Base-by-base conservation (phyloP, 345 rosid species). In the Eucalyptus coolabah region DNA sequence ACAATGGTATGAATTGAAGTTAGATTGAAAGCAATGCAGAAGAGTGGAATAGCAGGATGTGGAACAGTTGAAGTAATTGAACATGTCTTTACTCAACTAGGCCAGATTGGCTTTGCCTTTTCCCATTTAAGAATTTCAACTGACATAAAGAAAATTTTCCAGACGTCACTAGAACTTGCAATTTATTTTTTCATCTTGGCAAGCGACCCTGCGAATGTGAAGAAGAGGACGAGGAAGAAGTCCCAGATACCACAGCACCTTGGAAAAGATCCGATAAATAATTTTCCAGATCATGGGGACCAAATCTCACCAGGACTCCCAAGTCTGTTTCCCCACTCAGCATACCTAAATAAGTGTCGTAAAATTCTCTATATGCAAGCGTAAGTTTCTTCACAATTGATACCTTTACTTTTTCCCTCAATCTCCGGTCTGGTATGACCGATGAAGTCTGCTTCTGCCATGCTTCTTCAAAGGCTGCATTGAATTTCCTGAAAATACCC, bases 211-310 rank as follows among this genome's bases (percentile, higher is more conserved):
- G 32, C 7, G 72, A 83, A 59, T 51, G 49, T 54, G 83, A 60
- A 42, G 86, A 86, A n/a, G 53, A 8, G 23, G 94, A 89, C 16
- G 93, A 89, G 32, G 93, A 89, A 40, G 88, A 90, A 90, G 83
- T 89, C 82, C 54, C 89, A 45, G 93, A 91, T 87, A 90, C 81
- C 56, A 91, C 87, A 47, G 91, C 90, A n/a, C 96, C 96, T 49
- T 92, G 96, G 92, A 95, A 96, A 91, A 98, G 88, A 91, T 95
- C 94, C 24, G 98, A 96, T 87, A 98, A 91, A 92, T 93, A 94
- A 89, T 95, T 94, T 90, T 87, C 94, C 91, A 96, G 86, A 86
- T 95, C 98, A 86, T 95, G 95, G 6, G 98, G 98, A 30, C 91
- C 89, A 88, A 94, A 93, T 91, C 92, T 92, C 34, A 93, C 93